Conservation (phyloP, 73 alveolate genomes). For the Paramecium biaurelia region DNA sequence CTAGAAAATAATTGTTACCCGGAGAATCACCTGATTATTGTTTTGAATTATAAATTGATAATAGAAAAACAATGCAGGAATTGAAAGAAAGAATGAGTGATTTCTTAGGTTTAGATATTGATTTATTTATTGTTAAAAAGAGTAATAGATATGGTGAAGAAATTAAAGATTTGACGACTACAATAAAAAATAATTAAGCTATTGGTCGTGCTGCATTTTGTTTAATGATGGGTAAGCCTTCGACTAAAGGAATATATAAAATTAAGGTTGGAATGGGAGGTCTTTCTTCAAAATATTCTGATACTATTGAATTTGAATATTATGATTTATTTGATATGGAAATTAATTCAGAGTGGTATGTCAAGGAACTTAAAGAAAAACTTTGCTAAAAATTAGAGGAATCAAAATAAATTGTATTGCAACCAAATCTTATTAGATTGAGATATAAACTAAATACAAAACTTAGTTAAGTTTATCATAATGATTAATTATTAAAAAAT, state of each 20-base stretch:
- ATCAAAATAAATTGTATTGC: neutral
- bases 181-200: neutral
- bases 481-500: neutral
- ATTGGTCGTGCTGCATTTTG: slow-evolving; percentile 22
- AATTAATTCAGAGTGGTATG: neutral
- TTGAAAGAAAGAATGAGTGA: slow-evolving; percentile 11
- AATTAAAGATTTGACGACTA: slow-evolving; percentile 45
- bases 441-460: neutral
- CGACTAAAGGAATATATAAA: neutral
- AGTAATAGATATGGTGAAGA: neutral
- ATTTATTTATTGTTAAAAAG: slow-evolving; percentile 50
- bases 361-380: neutral
- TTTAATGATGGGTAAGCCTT: slow-evolving; percentile 33
- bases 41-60: slow-evolving; percentile 38
- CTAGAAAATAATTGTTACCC: neutral
- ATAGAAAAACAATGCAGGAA: slow-evolving; percentile 46
- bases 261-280: slow-evolving; percentile 1
- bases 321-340: slow-evolving; percentile 5
- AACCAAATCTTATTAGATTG: slow-evolving; percentile 26
- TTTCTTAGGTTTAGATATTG: neutral
- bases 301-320: slow-evolving; percentile 27
- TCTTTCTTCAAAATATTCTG: neutral
- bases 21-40: slow-evolving; percentile 39
- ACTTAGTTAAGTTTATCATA: neutral
- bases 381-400: neutral